Percentiles rank a stretch among this genome's conserved stretches.
phyloP scores from a whole-genome alignment of 2,329 filamentous ascomycete genomes.

The Colletotrichum cordylinicola region DNA sequence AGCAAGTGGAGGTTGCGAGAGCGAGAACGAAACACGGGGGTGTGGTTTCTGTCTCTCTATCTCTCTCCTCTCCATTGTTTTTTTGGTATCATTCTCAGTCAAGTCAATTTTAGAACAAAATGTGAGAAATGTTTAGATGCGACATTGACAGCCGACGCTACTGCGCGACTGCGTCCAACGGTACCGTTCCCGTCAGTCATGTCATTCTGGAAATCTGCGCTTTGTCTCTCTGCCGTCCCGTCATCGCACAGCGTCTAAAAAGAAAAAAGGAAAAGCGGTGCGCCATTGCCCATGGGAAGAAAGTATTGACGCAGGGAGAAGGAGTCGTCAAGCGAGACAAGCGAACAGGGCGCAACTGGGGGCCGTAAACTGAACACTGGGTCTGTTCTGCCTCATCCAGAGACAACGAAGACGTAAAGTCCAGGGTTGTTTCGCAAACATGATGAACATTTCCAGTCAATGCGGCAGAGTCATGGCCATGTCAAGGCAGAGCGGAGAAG shows the following conservation, averaged over 20 bases:
- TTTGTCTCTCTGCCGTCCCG: not conserved
- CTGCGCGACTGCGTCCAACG: not conserved
- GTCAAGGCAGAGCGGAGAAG: not conserved
- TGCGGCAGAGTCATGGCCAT: not conserved
- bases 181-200: not conserved
- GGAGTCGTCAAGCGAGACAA: slow-evolving; percentile 14
- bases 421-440: slow-evolving; percentile 12
- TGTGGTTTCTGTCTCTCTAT: not conserved
- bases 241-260: not conserved
- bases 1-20: not conserved
- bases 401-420: not conserved
- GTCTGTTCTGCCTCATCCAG: slow-evolving; percentile 2
- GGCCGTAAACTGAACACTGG: not conserved
- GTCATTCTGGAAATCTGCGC: not conserved
- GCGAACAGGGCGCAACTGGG: not conserved
- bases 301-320: slow-evolving; percentile 14
- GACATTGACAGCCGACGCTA: not conserved
- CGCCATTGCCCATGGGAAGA: not conserved
- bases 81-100: not conserved
- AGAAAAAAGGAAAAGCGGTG: not conserved
- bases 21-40: not conserved
- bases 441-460: not conserved
- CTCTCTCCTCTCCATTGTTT: not conserved
- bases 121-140: not conserved
- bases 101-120: not conserved